phyloP scores from a whole-genome alignment of 257 asterid species.

The Solanum bulbocastanum region DNA sequence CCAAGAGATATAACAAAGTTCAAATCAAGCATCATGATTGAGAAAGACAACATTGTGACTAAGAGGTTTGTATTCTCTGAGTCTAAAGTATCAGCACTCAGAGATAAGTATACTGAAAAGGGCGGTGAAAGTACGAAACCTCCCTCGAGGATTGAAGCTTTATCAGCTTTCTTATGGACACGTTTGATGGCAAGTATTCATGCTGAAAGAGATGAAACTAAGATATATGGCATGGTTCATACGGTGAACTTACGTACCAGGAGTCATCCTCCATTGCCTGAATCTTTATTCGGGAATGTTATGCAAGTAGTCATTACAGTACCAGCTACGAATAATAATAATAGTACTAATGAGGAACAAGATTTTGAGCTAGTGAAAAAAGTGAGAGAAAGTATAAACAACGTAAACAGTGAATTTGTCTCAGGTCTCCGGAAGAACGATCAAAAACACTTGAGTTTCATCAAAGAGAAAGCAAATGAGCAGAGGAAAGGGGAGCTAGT shows the following conservation, averaged over 20 bases:
- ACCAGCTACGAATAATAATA: background rate
- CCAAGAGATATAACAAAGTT: slow-evolving; percentile 18
- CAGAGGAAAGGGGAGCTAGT: slow-evolving; percentile 15
- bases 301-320: background rate
- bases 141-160: slow-evolving; percentile 29
- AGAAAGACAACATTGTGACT: slow-evolving; percentile 19
- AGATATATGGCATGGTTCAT: background rate
- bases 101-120: slow-evolving; percentile 15
- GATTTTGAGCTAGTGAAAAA: background rate
- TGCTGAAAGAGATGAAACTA: background rate
- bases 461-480: slow-evolving; percentile 6
- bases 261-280: background rate
- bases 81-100: slow-evolving; percentile 13
- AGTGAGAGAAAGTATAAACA: background rate
- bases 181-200: slow-evolving; percentile 17
- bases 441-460: slow-evolving; percentile 9
- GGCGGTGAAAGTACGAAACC: background rate
- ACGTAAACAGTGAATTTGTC: background rate
- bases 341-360: background rate
- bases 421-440: background rate
- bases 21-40: slow-evolving; percentile 1
- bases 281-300: background rate
- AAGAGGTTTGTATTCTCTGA: slow-evolving; percentile 28
- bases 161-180: slow-evolving; percentile 37
- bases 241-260: background rate